Evolutionary conservation across 495 filamentous ascomycete genomes (phyloP).

Genomic region (Penicillium herquei): DNA sequence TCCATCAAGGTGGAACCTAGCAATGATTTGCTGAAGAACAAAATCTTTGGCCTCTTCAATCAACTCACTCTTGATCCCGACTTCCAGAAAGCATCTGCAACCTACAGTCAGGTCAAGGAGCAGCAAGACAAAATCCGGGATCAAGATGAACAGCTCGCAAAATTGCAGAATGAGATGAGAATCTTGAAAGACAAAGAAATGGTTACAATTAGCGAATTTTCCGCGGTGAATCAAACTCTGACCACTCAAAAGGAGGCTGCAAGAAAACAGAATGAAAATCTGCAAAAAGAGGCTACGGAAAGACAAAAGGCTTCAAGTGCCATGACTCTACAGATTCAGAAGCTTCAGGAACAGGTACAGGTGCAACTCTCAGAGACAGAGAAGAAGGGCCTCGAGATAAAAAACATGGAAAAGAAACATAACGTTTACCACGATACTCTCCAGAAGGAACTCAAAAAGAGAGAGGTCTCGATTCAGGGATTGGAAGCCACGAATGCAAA

Average conservation of each 20-base stretch:
- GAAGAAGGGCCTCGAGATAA: background rate
- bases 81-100: slow-evolving; percentile 2
- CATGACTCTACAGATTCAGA: background rate
- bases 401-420: background rate
- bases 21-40: background rate
- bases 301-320: background rate
- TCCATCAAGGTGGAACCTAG: background rate
- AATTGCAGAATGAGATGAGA: background rate
- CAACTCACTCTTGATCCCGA: slow-evolving; percentile 3
- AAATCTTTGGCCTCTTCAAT: background rate
- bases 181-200: background rate
- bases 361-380: background rate
- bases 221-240: background rate
- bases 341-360: background rate
- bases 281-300: background rate
- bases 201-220: background rate
- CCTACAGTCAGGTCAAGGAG: slow-evolving; percentile 4
- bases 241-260: background rate
- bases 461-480: background rate
- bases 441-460: background rate
- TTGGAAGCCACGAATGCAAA: background rate
- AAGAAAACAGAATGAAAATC: background rate
- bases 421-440: background rate
- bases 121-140: background rate
- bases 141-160: background rate